Evolutionary conservation across 139 green algal species (phyloP).

Genomic region (Zygnema cylindricum): DNA sequence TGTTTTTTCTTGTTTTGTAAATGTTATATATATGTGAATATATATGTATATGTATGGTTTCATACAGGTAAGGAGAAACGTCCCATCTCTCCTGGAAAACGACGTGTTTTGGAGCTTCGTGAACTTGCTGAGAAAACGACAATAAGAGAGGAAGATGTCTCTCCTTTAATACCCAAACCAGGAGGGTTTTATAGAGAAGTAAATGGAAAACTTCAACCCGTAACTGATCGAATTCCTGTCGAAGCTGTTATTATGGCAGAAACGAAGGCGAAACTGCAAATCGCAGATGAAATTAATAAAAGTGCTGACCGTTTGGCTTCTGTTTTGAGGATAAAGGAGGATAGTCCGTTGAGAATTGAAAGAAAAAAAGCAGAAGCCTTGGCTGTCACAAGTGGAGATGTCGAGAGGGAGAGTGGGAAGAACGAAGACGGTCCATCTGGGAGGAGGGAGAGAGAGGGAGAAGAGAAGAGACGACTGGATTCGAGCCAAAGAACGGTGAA

Average conservation of each 20-base stretch:
- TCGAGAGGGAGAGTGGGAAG: too few relatives aligned
- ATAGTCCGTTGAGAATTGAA: too few relatives aligned
- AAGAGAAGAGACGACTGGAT: background rate
- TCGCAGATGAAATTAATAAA: background rate
- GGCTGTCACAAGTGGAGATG: background rate
- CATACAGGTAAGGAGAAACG: background rate
- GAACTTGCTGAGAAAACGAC: background rate
- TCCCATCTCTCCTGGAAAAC: background rate
- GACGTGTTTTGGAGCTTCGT: background rate
- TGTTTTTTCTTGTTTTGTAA: background rate
- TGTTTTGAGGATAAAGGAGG: too few relatives aligned
- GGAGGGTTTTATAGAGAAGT: background rate
- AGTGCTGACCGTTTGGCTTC: background rate
- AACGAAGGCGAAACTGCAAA: background rate
- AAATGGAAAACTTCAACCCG: background rate
- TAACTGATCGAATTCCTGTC: background rate
- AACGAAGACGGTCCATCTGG: too few relatives aligned
- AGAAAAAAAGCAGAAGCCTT: too few relatives aligned
- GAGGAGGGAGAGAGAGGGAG: background rate
- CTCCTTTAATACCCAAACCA: background rate
- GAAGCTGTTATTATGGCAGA: background rate
- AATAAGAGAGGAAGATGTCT: background rate
- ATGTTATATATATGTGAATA: too few relatives aligned
- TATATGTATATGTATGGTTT: background rate
- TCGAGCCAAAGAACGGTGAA: background rate